Conservation (phyloP, 2,329 filamentous ascomycete genomes). For the Colletotrichum godetiae region DNA sequence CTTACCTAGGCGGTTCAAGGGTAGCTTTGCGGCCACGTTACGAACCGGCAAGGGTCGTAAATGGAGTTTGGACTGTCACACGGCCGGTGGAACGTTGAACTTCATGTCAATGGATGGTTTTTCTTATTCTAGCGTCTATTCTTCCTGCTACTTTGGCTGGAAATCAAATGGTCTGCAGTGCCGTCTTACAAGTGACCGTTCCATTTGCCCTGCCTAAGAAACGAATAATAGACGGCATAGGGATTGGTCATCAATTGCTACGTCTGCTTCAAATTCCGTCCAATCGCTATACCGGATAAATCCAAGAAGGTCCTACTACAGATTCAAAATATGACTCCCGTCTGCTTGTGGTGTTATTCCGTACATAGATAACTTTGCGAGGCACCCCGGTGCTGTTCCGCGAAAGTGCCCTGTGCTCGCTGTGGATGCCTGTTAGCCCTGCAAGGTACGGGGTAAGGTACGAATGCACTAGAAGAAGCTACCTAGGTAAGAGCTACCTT, state of each 20-base stretch:
- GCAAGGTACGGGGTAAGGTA: background rate
- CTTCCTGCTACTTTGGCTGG: background rate
- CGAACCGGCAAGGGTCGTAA: slow-evolving; percentile 11
- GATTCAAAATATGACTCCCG: too few species aligned
- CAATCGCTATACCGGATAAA: background rate
- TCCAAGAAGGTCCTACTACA: background rate
- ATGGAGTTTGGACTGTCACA: slow-evolving; percentile 29
- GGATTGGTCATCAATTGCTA: background rate
- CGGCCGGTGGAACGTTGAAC: slow-evolving; percentile 14
- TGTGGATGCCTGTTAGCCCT: background rate
- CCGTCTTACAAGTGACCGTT: background rate
- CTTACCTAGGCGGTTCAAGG: slow-evolving; percentile 8
- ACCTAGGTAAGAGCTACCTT: background rate
- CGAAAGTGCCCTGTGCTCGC: background rate
- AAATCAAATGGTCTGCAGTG: background rate
- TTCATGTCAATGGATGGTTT: slow-evolving; percentile 8
- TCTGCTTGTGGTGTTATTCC: too few species aligned
- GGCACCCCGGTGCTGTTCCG: too few species aligned
- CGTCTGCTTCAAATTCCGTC: too few species aligned
- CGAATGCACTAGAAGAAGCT: background rate
- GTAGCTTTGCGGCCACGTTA: slow-evolving; percentile 8
- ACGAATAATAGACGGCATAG: background rate
- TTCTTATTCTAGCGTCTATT: background rate
- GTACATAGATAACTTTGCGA: too few species aligned
- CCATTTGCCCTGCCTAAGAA: background rate